Conservation (phyloP, 164 flowering plant species). For the Sextonia rubra region DNA sequence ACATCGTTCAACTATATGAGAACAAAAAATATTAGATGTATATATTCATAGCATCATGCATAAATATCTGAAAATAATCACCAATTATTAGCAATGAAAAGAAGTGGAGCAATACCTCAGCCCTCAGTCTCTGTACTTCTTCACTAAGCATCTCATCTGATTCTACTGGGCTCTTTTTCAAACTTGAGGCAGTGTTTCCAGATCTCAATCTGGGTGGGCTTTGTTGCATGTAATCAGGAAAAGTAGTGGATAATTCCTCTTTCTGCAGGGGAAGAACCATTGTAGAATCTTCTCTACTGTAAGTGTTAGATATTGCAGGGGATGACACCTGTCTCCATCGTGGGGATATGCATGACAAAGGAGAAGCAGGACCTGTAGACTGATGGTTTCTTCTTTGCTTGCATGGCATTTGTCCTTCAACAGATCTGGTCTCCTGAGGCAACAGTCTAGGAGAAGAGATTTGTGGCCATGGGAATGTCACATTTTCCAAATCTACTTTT, state of each 20-base stretch:
- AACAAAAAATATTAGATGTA: no score
- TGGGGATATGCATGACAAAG: conserved; percentile 25
- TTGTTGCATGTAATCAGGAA: conserved; percentile 9
- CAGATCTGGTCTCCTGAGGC: conserved; percentile 13
- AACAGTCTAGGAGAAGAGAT: conserved; percentile 19
- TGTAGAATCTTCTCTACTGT: conserved; percentile 12
- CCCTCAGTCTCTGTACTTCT: conserved; percentile 44
- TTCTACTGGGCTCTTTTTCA: conserved; percentile 13
- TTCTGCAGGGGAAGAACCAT: conserved; percentile 5
- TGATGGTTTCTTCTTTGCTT: conserved; percentile 22
- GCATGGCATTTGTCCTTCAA: conserved; percentile 14
- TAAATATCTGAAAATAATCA: neutral
- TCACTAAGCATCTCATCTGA: conserved; percentile 32
- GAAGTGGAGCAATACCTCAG: conserved; percentile 35
- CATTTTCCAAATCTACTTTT: conserved; percentile 22
- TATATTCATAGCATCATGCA: neutral
- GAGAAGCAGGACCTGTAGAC: conserved; percentile 14
- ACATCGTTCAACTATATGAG: neutral
- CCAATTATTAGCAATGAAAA: neutral
- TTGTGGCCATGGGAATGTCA: conserved; percentile 14
- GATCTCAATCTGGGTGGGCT: conserved; percentile 11
- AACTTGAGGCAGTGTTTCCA: conserved; percentile 1
- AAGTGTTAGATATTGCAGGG: conserved; percentile 31
- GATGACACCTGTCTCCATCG: conserved; percentile 57
- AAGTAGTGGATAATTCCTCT: conserved; percentile 15